Conservation (phyloP, 495 filamentous ascomycete species). For the Neurospora sp. region DNA sequence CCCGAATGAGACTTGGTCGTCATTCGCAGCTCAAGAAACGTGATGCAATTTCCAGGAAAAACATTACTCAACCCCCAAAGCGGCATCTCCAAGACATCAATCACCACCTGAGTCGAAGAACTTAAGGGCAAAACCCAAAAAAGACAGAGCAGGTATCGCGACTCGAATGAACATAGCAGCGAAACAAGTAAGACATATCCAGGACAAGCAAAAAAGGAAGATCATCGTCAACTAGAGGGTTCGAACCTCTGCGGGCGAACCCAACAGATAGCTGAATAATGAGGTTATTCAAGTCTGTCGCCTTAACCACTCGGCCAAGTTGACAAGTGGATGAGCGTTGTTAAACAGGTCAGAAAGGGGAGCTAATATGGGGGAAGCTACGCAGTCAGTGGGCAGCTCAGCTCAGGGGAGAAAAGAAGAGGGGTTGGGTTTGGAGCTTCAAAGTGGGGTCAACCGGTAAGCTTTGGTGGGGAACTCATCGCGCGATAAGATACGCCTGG, state of each 20-base stretch:
- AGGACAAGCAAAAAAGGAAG: neutral
- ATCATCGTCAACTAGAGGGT: neutral
- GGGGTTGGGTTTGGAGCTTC: neutral
- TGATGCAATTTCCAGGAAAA: neutral
- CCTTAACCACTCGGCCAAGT: neutral
- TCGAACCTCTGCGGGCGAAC: neutral
- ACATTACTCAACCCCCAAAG: neutral
- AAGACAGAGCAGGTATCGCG: neutral
- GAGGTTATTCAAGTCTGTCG: neutral
- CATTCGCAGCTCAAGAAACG: neutral
- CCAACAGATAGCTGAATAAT: neutral
- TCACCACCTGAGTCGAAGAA: no score
- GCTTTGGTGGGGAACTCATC: neutral
- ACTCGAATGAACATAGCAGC: no score
- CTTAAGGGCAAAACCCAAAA: neutral
- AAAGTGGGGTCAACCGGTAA: neutral
- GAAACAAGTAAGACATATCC: neutral
- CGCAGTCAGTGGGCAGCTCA: neutral
- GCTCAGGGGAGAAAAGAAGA: neutral
- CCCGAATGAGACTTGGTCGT: neutral
- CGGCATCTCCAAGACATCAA: neutral
- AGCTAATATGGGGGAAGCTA: neutral
- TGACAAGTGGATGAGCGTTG: neutral
- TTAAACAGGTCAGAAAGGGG: neutral
- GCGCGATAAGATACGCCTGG: no score